Base-by-base conservation (phyloP, 148 eudicot species). In the Fagopyrum homotropicum region DNA sequence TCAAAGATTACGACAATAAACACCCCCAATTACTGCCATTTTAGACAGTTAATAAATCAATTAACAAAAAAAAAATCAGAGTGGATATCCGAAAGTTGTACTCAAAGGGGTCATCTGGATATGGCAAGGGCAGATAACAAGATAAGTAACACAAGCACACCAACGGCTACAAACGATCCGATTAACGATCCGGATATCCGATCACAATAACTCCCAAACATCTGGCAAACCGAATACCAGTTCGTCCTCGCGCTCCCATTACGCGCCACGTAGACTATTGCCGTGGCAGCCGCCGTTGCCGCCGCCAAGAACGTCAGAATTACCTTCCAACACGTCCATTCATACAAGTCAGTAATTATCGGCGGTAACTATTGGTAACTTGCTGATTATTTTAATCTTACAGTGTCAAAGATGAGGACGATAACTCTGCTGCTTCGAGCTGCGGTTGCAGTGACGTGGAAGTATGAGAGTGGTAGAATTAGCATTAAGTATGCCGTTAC, bases 281-380 rank as follows among this genome's bases (percentile, higher is more conserved):
- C 89, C 0, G 92, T 79, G 0, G 92, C 81, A 9, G 92, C 86
- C 1, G 92, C 85, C 9, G 89, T 83, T 49, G 83, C 92, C 5
- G 85, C 81, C 30, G 81, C 85, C 77, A 88, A 75, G 1, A 88
- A 84, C 7, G 51, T 85, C 61, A 87, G 75, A 82, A 85, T 82
- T 72, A 63, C 86, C 91, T 84, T 73, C 81, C 57, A 63, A 8
- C 45, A n/a, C 11, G 14, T 14, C 72, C 48, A 35, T 40, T 7
- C 9, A 69, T 14, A 29, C 69, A 26, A 19, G 29, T 64, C 70
- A 26, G 5, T 6, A 26, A 35, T 35, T 35, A 35, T 66, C 45
- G 16, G 17, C 16, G 16, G 55, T 57, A 54, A 17, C 47, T 45
- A 35, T 35, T 1, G 1, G 0, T 1, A 35, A 35, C 3, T 35